Conservation (phyloP, 352 stramenopile species). For the Blastocystis sp. region DNA sequence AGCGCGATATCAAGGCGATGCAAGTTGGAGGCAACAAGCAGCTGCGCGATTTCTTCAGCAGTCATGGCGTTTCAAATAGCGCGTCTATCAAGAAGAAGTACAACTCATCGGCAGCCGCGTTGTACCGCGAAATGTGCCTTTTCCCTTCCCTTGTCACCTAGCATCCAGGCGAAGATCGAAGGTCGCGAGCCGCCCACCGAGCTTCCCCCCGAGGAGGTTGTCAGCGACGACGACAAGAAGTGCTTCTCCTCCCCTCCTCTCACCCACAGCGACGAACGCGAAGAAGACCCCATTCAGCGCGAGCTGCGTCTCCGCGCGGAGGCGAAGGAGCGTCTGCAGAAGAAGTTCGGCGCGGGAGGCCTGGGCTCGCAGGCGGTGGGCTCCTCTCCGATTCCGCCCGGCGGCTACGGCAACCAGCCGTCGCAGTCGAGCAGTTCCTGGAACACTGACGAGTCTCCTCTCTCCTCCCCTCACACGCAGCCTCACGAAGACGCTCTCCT, state of each 20-base stretch:
- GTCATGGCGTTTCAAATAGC: conserved; percentile 34
- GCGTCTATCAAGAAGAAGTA: conserved; percentile 55
- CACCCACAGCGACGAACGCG: background rate
- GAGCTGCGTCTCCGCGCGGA: conserved; percentile 10
- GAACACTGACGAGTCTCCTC: background rate
- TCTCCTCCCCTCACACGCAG: background rate
- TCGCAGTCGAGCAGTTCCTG: background rate
- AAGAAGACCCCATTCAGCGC: conserved; percentile 18
- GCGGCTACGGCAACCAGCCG: background rate
- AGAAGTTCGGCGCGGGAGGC: conserved; percentile 18
- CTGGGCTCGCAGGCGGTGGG: background rate
- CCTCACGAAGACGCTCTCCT: background rate
- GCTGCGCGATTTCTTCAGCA: conserved; percentile 45
- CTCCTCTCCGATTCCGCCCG: conserved; percentile 37
- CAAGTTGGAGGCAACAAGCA: conserved; percentile 57
- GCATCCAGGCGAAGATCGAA: conserved; percentile 6
- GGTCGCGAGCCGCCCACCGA: background rate
- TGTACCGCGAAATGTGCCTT: conserved; percentile 55
- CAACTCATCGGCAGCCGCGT: conserved; percentile 53
- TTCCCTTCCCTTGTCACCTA: background rate
- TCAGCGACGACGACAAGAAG: background rate
- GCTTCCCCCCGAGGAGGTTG: background rate
- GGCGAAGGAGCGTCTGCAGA: conserved; percentile 24
- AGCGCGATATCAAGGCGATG: conserved; percentile 55
- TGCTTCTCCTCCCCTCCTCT: background rate